Evolutionary conservation across 305 asterid genomes (phyloP), one percentile per base, ranked within the genome.

Genomic region (Andrographis paniculata): DNA sequence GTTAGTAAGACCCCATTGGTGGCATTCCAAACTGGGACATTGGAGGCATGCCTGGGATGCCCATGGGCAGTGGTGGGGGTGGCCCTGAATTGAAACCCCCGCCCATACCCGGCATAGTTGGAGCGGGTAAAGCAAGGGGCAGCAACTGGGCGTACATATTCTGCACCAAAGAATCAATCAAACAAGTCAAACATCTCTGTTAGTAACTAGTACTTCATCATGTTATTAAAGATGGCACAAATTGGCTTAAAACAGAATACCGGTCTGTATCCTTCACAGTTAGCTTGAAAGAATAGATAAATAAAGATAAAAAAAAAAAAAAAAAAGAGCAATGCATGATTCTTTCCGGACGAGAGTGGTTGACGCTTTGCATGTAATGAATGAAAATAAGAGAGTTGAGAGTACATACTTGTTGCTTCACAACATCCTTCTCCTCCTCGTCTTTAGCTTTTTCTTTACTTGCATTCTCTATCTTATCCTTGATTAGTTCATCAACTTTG

Each of bases 11-110:
- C 14, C 94, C 99, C 99, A 92, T 84, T 38, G 81, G 79, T 42
- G 97, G 95, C 95, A 87, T 92, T 64, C 97, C 97, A 60, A 68
- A 87, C 14, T 93, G 94, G 10, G 94, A 84, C 94, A 86, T 86
- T 3, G 93, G 91, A 17, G 95, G 93, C 95, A 87, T 84, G 40
- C 95, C 95, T 87, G n/a, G n/a, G n/a, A 87, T 78, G 85, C 87
- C 84, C 96, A 89, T 89, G 16, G 19, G 11, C 16, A 11, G 16
- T 1, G 42, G 17, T 16, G 76, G 84, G 24, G 82, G 94, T 52
- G 80, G 84, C n/a, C 75, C 9, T 38, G 43, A 71, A 17, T 58
- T 61, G 33, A 59, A 87, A 45, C 89, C 92, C 16, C 94, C 96
- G 20, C 87, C 89, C 83, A 82, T 73, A 11, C 89, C 82, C 14